phyloP scores from a whole-genome alignment of 23 red algal genomes.

The Pyropia haitanensis region DNA sequence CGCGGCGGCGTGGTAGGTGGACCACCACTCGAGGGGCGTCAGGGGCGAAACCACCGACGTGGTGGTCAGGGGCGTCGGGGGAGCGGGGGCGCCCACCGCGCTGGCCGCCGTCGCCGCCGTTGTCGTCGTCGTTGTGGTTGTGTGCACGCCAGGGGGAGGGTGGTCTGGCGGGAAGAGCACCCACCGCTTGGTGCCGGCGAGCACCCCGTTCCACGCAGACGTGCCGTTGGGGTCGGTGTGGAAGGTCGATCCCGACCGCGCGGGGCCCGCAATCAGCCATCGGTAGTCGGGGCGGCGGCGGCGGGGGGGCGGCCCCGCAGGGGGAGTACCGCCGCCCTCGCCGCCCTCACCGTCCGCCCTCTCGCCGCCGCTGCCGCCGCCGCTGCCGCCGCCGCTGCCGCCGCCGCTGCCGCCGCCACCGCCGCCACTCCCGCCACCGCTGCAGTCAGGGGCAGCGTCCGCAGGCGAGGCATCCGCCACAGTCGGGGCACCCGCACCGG shows the following conservation, averaged over 20 bases:
- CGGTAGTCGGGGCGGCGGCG: conserved; percentile 28
- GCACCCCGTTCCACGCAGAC: conserved; percentile 52
- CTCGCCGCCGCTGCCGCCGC: no score
- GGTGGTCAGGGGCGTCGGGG: conserved; percentile 9
- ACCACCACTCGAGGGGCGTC: conserved; percentile 49
- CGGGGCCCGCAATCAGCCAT: conserved; percentile 53
- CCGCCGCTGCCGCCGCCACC: no score
- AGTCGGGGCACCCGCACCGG: no score
- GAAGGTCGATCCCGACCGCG: conserved; percentile 39
- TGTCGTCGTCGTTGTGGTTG: no score
- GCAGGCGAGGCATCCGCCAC: no score
- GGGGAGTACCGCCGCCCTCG: no score
- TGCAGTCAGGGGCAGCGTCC: no score
- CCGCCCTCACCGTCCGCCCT: not conserved
- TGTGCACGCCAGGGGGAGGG: conserved; percentile 35
- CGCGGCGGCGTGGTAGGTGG: conserved; percentile 31
- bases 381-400: no score
- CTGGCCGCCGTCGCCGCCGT: no score
- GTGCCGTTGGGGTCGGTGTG: conserved; percentile 65
- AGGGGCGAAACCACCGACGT: conserved; percentile 17
- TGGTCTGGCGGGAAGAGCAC: conserved; percentile 39
- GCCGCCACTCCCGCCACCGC: no score
- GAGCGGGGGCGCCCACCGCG: no score
- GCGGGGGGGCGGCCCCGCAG: no score
- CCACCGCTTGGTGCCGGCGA: conserved; percentile 48